Conservation (phyloP, 331 rosid genomes). For the Arachis monticola region DNA sequence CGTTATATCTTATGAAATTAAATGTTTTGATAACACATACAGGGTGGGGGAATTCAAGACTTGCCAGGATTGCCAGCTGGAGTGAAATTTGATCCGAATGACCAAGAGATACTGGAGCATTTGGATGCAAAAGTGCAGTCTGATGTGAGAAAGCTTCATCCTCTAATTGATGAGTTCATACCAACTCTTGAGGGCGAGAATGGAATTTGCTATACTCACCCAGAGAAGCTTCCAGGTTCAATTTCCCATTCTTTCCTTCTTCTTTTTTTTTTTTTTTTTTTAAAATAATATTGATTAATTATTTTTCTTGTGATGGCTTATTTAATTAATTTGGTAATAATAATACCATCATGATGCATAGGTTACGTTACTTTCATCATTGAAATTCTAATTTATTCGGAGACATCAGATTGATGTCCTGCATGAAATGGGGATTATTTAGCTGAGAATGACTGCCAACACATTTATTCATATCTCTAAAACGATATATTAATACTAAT, state of each 20-base stretch:
- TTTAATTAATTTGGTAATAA: background rate
- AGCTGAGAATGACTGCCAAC: slow-evolving; percentile 24
- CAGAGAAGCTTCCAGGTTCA: slow-evolving; percentile 87
- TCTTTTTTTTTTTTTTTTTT: background rate
- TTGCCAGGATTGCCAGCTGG: slow-evolving; percentile 89
- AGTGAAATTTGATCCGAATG: slow-evolving; percentile 91
- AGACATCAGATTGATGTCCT: slow-evolving; percentile 28
- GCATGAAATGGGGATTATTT: slow-evolving; percentile 29
- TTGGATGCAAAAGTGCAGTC: slow-evolving; percentile 73
- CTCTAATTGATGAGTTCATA: slow-evolving; percentile 84
- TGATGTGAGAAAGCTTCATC: slow-evolving; percentile 74
- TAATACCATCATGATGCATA: background rate
- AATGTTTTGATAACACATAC: background rate
- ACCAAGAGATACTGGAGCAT: slow-evolving; percentile 78
- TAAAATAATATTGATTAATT: background rate
- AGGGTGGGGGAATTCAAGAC: slow-evolving; percentile 60
- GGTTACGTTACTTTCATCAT: slow-evolving; percentile 9
- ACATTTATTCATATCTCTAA: background rate
- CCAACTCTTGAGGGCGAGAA: slow-evolving; percentile 86
- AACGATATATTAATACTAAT: background rate
- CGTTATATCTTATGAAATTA: too few relatives aligned
- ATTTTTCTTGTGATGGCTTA: background rate
- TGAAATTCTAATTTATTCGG: slow-evolving; percentile 18
- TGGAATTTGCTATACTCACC: slow-evolving; percentile 95
- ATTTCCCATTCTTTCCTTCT: background rate